phyloP scores from a whole-genome alignment of 768 basidiomycete species.

The Termitomyces eurrhizus region DNA sequence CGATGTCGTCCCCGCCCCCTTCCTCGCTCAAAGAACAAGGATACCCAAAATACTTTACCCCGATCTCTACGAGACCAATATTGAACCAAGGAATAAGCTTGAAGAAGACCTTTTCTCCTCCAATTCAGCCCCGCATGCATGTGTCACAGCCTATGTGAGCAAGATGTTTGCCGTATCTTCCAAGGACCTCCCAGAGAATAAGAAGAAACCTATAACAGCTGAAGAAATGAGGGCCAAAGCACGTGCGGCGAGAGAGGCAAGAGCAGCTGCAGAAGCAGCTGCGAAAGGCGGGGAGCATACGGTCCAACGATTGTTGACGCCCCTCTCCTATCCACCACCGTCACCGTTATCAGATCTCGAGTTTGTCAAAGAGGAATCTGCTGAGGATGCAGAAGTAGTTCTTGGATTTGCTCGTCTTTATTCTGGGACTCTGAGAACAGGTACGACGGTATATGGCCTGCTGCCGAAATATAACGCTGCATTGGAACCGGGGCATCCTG shows the following conservation, averaged over 20 bases:
- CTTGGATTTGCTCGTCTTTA: constrained; percentile 95
- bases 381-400: constrained; percentile 55
- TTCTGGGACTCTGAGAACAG: constrained; percentile 74
- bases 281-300: constrained; percentile 11
- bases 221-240: constrained; percentile 78
- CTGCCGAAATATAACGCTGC: constrained; percentile 82
- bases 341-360: constrained; percentile 7
- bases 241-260: constrained; percentile 44
- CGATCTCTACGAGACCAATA: constrained; percentile 54
- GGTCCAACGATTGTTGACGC: constrained; percentile 2
- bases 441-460: constrained; percentile 63
- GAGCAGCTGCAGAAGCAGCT: constrained; percentile 20
- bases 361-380: constrained; percentile 15
- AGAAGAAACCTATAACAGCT: constrained; percentile 68
- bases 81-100: constrained; percentile 71
- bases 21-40: constrained; percentile 73
- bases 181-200: constrained; percentile 83
- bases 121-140: constrained; percentile 50
- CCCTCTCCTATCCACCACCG: constrained; percentile 12
- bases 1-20: constrained; percentile 90
- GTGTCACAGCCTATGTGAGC: constrained; percentile 84
- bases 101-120: constrained; percentile 81
- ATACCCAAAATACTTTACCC: constrained; percentile 93
- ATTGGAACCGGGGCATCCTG: constrained; percentile 59
- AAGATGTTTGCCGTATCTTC: constrained; percentile 96